phyloP scores from a whole-genome alignment of 495 filamentous ascomycete genomes.

The Penicillium macrosclerotiorum region DNA sequence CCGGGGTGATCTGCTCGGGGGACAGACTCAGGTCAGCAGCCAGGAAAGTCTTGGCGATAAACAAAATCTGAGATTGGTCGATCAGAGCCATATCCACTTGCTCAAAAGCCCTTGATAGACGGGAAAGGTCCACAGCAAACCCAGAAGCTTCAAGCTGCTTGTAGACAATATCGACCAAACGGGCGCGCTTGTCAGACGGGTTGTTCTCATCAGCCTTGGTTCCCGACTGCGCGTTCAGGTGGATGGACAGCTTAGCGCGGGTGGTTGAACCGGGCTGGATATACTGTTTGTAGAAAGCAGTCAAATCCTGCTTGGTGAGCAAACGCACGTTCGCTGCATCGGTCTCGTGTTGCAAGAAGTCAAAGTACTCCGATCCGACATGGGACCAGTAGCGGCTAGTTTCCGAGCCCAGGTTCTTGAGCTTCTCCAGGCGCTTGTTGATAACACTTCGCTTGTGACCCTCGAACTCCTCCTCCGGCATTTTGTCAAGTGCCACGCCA shows the following conservation, averaged over 20 bases:
- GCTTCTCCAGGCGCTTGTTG: constrained; percentile 82
- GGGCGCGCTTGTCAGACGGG: constrained; percentile 51
- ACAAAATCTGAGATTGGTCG: constrained; percentile 42
- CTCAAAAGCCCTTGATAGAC: constrained; percentile 44
- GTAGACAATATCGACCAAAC: constrained; percentile 47
- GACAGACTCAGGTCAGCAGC: constrained; percentile 42
- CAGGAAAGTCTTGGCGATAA: constrained; percentile 50
- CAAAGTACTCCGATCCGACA: constrained; percentile 80
- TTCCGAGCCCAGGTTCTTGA: constrained; percentile 90
- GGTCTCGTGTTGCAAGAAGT: constrained; percentile 77
- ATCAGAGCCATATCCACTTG: constrained; percentile 44
- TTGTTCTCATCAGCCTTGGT: constrained; percentile 30
- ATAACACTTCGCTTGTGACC: constrained; percentile 86
- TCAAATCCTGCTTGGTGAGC: constrained; percentile 74
- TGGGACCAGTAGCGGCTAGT: constrained; percentile 78
- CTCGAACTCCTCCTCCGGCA: constrained; percentile 85
- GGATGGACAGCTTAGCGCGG: constrained; percentile 78
- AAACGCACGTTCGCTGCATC: constrained; percentile 73
- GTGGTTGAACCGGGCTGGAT: constrained; percentile 69
- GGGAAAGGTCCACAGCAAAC: constrained; percentile 42
- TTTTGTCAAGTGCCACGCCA: constrained; percentile 61
- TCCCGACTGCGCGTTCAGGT: constrained; percentile 72
- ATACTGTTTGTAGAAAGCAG: constrained; percentile 75
- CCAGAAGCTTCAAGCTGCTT: constrained; percentile 54
- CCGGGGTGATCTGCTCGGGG: constrained; percentile 37